These are phyloP conservation scores for Aspergillus indologenus DNA, from an alignment of 495 filamentous ascomycete genomes.

Conservation along the genomic window DNA sequence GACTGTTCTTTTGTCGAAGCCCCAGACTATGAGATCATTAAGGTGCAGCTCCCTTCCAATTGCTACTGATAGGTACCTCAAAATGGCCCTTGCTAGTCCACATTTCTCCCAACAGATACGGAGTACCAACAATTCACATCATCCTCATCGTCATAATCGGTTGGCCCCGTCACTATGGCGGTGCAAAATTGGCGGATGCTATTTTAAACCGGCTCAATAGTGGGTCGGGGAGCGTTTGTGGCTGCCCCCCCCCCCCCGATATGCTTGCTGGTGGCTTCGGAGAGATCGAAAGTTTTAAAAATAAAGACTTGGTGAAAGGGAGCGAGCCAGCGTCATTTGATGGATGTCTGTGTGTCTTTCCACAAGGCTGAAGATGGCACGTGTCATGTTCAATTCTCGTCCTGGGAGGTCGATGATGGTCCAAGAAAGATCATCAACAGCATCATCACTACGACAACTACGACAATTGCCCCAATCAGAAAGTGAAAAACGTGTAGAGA, in stretches of 20 bases:
- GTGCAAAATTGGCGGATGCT: background rate
- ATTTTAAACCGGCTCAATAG: background rate
- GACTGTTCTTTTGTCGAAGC: no score
- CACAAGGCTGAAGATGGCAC: conserved; percentile 6
- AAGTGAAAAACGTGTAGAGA: background rate
- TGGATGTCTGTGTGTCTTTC: background rate
- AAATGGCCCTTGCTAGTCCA: background rate
- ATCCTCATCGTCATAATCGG: background rate
- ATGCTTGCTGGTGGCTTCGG: background rate
- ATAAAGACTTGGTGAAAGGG: background rate
- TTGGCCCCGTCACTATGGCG: conserved; percentile 1
- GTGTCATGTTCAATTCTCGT: background rate
- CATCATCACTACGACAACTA: background rate
- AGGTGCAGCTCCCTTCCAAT: background rate
- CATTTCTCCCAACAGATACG: background rate
- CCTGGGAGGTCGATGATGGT: background rate
- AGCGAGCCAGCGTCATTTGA: background rate
- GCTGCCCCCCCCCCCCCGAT: background rate
- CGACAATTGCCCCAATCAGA: background rate
- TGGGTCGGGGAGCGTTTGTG: background rate
- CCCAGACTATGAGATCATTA: background rate
- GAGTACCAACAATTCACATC: background rate
- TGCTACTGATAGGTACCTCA: background rate
- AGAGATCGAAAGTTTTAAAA: background rate
- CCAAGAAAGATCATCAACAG: no score